Evolutionary conservation across 1,284 basidiomycete genomes (phyloP).

Genomic region (Ustilago xerochloae): DNA sequence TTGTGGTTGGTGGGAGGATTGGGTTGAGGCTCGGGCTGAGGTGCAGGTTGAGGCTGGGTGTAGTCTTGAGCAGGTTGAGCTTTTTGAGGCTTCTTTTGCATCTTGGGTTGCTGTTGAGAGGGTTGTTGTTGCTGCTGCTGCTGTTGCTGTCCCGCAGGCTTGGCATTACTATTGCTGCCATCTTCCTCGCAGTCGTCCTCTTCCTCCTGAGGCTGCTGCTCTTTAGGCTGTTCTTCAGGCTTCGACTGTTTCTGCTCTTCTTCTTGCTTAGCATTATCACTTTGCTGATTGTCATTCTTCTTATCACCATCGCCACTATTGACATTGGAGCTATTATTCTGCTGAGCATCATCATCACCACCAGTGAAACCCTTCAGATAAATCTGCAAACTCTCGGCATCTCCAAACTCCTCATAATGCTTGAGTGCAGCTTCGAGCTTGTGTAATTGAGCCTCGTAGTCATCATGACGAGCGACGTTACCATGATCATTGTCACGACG

Average conservation of each 20-base stretch:
- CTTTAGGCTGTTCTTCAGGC: no score
- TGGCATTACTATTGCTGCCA: not conserved
- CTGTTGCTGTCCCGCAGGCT: not conserved
- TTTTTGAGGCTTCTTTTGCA: conserved; percentile 10
- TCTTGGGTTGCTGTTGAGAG: conserved; percentile 2
- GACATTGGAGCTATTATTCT: not conserved
- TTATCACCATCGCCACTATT: not conserved
- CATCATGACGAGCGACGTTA: conserved; percentile 18
- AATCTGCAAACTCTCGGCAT: conserved; percentile 15
- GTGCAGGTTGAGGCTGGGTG: conserved; percentile 2
- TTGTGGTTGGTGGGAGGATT: not conserved
- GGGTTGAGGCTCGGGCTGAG: not conserved
- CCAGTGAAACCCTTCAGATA: conserved; percentile 26
- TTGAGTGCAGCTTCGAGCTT: conserved; percentile 27
- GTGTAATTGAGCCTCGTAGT: conserved; percentile 17
- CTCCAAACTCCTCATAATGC: conserved; percentile 37
- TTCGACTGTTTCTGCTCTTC: no score
- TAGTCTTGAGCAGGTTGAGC: conserved; percentile 7
- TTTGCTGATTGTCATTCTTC: no score
- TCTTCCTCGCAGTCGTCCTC: conserved; percentile 5
- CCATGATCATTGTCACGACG: conserved; percentile 9
- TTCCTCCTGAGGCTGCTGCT: not conserved
- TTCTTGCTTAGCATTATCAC: no score
- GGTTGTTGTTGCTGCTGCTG: not conserved
- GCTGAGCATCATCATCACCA: not conserved